Base-by-base conservation (phyloP, 139 green algal species). In the Chlorella ohadii region DNA sequence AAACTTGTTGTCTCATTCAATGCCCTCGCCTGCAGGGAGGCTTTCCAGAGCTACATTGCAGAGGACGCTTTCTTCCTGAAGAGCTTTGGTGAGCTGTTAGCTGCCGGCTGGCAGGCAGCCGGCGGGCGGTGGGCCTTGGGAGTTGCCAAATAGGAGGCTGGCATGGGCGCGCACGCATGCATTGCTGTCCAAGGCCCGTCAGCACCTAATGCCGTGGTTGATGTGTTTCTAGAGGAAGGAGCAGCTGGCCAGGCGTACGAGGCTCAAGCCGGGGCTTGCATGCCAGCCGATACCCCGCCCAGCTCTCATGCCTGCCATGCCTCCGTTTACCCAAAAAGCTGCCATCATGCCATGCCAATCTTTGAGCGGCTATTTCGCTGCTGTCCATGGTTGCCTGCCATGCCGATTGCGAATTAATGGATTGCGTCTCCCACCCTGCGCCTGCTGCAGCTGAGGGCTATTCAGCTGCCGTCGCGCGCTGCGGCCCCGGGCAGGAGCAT, bases 41-140 rank as follows among this genome's bases (percentile, higher is more conserved):
- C 84, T 15, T 93, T 93, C 67, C 88, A 92, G 79, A 72, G 84
- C 84, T 95, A 93, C 70, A 82, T 95, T 1, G 85, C 78, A 0
- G 89, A 96, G 73, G 93, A 96, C 63, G 86, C 88, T 12, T 84
- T 87, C 76, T 96, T 93, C 65, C 87, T 96, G 27, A 36, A 79
- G 6, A 85, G 85, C 44, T 96, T 96, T 86, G 76, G 76, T 82
- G 59, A 23, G 76, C 22, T 19, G 23, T 66, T 20, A 11, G 63
- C 63, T 38, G 63, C 63, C 4, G 63, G 13, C 2, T 22, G 51
- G 12, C 51, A 59, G 51, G 15, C 15, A 51, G 51, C 11, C 12
- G 22, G 51, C 12, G 9, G 2, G 15, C 2, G 51, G 11, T 19
- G 2, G 9, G 51, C 51, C 11, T 28, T 38, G n/a, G 63, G 3